Evolutionary conservation across 192 early-diverging fungal genomes (phyloP).

Genomic region (Backusella parvicylindrica): DNA sequence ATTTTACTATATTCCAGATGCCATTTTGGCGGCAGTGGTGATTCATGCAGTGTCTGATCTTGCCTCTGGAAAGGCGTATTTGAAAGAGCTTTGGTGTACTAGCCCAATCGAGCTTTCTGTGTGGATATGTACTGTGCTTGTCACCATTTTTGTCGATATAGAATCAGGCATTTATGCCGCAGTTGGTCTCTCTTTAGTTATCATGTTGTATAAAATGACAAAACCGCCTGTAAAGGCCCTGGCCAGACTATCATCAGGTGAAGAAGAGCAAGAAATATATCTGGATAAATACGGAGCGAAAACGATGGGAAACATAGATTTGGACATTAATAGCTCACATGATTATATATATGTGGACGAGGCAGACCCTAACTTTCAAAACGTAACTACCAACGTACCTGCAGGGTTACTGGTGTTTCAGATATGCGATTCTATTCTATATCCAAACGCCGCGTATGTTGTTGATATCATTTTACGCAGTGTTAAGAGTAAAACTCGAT

Average conservation of each 20-base stretch:
- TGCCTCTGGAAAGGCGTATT: slow-evolving; percentile 51
- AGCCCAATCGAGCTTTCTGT: slow-evolving; percentile 47
- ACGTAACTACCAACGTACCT: slow-evolving; percentile 20
- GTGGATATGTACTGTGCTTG: slow-evolving; percentile 44
- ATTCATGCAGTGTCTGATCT: slow-evolving; percentile 72
- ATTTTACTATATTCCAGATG: slow-evolving; percentile 81
- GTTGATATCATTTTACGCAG: slow-evolving; percentile 43
- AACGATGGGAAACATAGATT: background rate
- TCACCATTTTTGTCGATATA: slow-evolving; percentile 59
- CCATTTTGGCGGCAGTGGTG: slow-evolving; percentile 77
- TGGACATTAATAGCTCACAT: background rate
- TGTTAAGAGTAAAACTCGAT: slow-evolving; percentile 16
- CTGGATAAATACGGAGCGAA: background rate
- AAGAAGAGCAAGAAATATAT: background rate
- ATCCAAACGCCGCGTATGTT: slow-evolving; percentile 66
- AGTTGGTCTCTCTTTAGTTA: slow-evolving; percentile 63
- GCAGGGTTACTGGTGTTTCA: slow-evolving; percentile 72
- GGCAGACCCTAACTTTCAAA: slow-evolving; percentile 16
- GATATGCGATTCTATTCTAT: slow-evolving; percentile 63
- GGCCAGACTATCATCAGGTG: slow-evolving; percentile 20
- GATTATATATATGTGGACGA: slow-evolving; percentile 27
- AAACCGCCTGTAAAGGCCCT: slow-evolving; percentile 55
- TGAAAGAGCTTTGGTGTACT: slow-evolving; percentile 56
- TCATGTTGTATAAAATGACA: slow-evolving; percentile 76
- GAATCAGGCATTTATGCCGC: slow-evolving; percentile 73